phyloP scores from a whole-genome alignment of 352 stramenopile species.

The Phytophthora lateralis region DNA sequence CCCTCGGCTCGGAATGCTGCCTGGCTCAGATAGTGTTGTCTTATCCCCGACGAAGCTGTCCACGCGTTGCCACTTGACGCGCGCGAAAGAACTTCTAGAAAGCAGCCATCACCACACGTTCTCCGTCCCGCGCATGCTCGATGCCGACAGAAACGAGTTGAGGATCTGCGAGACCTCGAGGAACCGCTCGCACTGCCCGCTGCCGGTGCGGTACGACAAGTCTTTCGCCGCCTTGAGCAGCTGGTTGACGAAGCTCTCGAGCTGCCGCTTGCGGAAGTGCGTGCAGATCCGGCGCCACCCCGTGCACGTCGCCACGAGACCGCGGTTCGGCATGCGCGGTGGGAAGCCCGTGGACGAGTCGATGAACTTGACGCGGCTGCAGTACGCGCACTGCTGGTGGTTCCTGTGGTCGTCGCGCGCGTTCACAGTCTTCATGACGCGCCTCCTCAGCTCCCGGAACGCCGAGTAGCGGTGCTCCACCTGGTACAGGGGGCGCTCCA shows the following conservation, averaged over 20 bases:
- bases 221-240: slow-evolving; percentile 50
- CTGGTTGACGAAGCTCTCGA: slow-evolving; percentile 47
- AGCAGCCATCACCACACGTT: slow-evolving; percentile 25
- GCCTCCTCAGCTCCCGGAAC: slow-evolving; percentile 46
- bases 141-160: slow-evolving; percentile 58
- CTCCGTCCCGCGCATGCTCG: slow-evolving; percentile 22
- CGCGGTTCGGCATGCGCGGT: slow-evolving; percentile 40
- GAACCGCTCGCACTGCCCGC: slow-evolving; percentile 52
- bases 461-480: slow-evolving; percentile 61
- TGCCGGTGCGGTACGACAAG: slow-evolving; percentile 45
- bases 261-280: slow-evolving; percentile 38
- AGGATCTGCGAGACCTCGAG: slow-evolving; percentile 53
- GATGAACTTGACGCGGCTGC: slow-evolving; percentile 51
- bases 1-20: neutral
- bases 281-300: slow-evolving; percentile 26
- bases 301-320: slow-evolving; percentile 24
- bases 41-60: neutral
- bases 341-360: slow-evolving; percentile 49
- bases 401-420: slow-evolving; percentile 29
- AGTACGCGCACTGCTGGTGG: slow-evolving; percentile 59
- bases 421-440: slow-evolving; percentile 34
- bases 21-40: too few species aligned
- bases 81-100: neutral
- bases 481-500: slow-evolving; percentile 45
- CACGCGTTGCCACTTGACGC: neutral